Conservation (phyloP, 495 filamentous ascomycete genomes). For the Penicillium cataractarum region DNA sequence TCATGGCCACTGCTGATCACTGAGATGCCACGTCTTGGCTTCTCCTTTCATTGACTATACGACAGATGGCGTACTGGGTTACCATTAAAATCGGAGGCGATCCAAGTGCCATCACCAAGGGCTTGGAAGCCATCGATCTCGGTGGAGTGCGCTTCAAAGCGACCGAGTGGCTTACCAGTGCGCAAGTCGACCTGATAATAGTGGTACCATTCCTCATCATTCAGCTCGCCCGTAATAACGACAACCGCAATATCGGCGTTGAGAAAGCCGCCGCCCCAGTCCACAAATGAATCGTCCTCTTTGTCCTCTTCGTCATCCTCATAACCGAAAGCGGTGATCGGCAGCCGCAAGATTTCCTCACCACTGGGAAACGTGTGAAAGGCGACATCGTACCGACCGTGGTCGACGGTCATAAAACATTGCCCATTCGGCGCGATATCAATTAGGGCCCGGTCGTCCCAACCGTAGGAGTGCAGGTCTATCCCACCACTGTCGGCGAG, state of each 20-base stretch:
- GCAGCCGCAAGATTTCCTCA: background rate
- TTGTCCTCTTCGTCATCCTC: no score
- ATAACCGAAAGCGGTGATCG: background rate
- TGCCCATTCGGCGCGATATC: background rate
- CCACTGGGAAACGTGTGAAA: background rate
- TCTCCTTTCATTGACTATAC: no score
- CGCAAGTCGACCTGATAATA: conserved; percentile 1
- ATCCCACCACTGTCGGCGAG: background rate
- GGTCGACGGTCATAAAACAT: conserved; percentile 2
- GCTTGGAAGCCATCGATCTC: background rate
- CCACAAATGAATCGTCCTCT: background rate
- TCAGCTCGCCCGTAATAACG: background rate
- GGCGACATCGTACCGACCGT: background rate
- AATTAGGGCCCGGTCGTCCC: background rate
- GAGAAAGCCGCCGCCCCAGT: conserved; percentile 3
- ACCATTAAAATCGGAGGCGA: background rate
- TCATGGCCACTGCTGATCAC: no score
- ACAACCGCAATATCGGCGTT: background rate
- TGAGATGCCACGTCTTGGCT: no score
- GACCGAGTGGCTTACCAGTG: background rate
- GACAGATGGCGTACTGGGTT: background rate
- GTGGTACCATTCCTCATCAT: background rate
- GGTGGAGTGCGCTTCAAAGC: background rate
- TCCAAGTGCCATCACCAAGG: background rate
- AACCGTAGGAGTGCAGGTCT: background rate